These are phyloP conservation scores for Didymellaceae sp. DNA, from an alignment of 2,329 filamentous ascomycete genomes.

Conservation along the genomic window DNA sequence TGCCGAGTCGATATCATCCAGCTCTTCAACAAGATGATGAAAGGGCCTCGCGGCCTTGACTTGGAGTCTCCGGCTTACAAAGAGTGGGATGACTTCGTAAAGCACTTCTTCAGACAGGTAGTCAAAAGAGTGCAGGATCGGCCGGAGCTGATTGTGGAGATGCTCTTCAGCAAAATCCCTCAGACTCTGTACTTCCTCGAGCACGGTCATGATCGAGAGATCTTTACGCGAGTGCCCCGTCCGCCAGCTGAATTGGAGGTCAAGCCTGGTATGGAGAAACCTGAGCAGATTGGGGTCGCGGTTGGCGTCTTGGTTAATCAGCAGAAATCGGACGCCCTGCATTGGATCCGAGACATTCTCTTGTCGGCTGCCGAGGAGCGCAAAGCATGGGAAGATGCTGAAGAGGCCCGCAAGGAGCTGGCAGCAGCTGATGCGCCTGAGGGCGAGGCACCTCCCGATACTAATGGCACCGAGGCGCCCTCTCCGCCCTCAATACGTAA, in stretches of 20 bases:
- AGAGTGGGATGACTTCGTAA: conserved; percentile 90
- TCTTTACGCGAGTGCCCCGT: conserved; percentile 67
- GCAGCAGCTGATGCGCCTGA: conserved; percentile 43
- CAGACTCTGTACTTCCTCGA: conserved; percentile 86
- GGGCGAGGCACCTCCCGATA: conserved; percentile 39
- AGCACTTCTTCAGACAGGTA: conserved; percentile 81
- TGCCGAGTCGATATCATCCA: conserved; percentile 91
- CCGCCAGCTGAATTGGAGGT: conserved; percentile 85
- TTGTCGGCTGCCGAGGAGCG: conserved; percentile 73
- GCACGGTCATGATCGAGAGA: conserved; percentile 85
- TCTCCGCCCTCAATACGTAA: conserved; percentile 55
- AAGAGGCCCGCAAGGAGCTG: conserved; percentile 62
- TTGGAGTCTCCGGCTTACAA: conserved; percentile 70
- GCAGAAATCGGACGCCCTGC: conserved; percentile 75
- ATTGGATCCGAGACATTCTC: conserved; percentile 80
- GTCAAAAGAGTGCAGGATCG: conserved; percentile 85
- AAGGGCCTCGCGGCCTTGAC: conserved; percentile 80
- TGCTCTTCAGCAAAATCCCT: conserved; percentile 92
- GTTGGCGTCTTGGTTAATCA: conserved; percentile 82
- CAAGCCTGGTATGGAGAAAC: conserved; percentile 69
- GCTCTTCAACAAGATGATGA: conserved; percentile 88
- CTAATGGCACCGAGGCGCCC: conserved; percentile 39
- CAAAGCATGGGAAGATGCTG: conserved; percentile 76
- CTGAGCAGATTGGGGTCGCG: conserved; percentile 77
- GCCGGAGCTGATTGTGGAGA: conserved; percentile 84